Conservation (phyloP, 495 filamentous ascomycete species). For the Filosporella fistucella region DNA sequence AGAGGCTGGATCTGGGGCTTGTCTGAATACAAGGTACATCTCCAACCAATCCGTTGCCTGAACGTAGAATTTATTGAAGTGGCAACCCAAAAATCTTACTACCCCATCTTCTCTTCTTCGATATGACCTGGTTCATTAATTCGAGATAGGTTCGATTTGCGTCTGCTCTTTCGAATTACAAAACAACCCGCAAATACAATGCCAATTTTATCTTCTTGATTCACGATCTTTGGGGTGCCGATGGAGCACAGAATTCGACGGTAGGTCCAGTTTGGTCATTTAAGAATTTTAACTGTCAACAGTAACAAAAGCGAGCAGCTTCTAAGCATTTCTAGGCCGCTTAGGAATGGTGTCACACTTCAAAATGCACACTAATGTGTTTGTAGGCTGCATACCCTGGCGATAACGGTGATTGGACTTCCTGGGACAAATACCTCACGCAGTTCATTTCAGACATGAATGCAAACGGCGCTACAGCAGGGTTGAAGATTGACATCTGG, state of each 20-base stretch:
- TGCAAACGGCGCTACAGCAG: slow-evolving; percentile 26
- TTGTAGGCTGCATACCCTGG: slow-evolving; percentile 33
- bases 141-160: slow-evolving; percentile 29
- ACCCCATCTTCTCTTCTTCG: slow-evolving; percentile 8
- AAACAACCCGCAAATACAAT: slow-evolving; percentile 29
- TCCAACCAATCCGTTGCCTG: too few relatives aligned
- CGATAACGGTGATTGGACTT: slow-evolving; percentile 35
- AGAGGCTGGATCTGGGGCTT: slow-evolving; percentile 32
- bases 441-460: slow-evolving; percentile 30
- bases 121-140: too few relatives aligned
- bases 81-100: too few relatives aligned
- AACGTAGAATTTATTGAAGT: too few relatives aligned
- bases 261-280: too few relatives aligned
- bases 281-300: too few relatives aligned
- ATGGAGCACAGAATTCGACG: slow-evolving; percentile 25
- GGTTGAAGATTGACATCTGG: slow-evolving; percentile 36
- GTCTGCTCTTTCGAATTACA: slow-evolving; percentile 35
- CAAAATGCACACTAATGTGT: too few relatives aligned
- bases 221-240: slow-evolving; percentile 40
- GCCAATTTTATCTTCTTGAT: slow-evolving; percentile 35
- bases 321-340: too few relatives aligned
- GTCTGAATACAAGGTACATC: slow-evolving; percentile 28
- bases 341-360: too few relatives aligned
- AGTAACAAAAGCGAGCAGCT: too few relatives aligned
- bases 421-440: slow-evolving; percentile 31